Base-by-base conservation (phyloP, 345 rosid genomes). In the Citrus reticulata region DNA sequence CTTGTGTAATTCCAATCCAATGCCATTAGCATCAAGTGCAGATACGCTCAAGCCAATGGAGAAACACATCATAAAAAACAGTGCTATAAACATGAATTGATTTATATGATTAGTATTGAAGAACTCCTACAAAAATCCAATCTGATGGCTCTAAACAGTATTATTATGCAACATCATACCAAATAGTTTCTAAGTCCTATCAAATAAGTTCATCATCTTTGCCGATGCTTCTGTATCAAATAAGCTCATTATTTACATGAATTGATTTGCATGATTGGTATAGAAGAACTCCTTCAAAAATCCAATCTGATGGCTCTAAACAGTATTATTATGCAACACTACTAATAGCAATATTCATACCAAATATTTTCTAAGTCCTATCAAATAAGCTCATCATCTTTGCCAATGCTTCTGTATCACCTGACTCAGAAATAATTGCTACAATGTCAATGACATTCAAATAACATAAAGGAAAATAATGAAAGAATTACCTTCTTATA, bases 401-500 rank as follows among this genome's bases (percentile, higher is more conserved):
- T 58, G 17, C 29, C 30, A 57, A n/a, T 58, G 40, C 65, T n/a
- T 25, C n/a, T 32, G n/a, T 34, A 39, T 39, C 37, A 42, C 58
- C 27, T 1, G 11, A 62, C 68, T 73, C 68, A 59, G 25, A 59
- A 24, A n/a, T 27, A 39, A 61, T 42, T 42, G 37, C 69, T 40
- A 60, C 10, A 19, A 42, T 29, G 29, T 66, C 27, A 14, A 81
- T 19, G 57, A 68, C 30, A 40, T 64, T 69, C 13, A 29, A 54
- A 55, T 58, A 32, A 66, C 24, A 66, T 66, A 46, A 27, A 61
- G 62, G 9, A 55, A 71, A 65, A 68, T 62, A 34, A 78, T 25
- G 66, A 34, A 76, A 20, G 27, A 60, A 46, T 61, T 32, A 92
- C 99, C 98, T 92, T 94, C 82, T 92, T 94, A 77, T 94, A 96